These are phyloP conservation scores for Yamadazyma akitaensis DNA, from an alignment of 805 yeast species.

Conservation along the genomic window DNA sequence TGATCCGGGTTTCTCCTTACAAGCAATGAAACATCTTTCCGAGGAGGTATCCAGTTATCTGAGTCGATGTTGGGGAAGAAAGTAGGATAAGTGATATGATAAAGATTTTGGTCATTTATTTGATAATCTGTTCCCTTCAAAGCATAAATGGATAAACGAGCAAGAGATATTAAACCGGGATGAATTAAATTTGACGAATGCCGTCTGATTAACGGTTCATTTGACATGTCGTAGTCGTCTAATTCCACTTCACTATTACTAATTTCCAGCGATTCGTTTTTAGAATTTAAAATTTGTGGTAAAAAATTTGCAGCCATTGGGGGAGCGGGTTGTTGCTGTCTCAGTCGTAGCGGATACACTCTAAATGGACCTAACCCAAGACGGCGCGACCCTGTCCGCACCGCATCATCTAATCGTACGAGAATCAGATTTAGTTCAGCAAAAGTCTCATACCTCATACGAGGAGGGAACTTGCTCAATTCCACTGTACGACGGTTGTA, in stretches of 20 bases:
- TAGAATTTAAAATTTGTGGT: not conserved
- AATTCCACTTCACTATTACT: not conserved
- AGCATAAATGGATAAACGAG: constrained; percentile 39
- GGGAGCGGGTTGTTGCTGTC: not conserved
- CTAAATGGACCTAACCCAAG: constrained; percentile 24
- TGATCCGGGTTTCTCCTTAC: not conserved
- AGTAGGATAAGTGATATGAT: constrained; percentile 43
- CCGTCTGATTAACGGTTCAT: not conserved
- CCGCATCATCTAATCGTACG: constrained; percentile 26
- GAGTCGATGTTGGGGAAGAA: constrained; percentile 41
- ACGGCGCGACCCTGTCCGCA: constrained; percentile 5
- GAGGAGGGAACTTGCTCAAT: constrained; percentile 38
- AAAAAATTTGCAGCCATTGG: not conserved
- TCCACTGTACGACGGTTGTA: constrained; percentile 46
- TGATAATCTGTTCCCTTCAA: constrained; percentile 38
- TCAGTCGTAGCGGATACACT: constrained; percentile 14
- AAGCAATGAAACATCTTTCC: not conserved
- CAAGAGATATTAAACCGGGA: constrained; percentile 29
- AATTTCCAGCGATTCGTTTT: not conserved
- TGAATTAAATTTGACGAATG: constrained; percentile 26
- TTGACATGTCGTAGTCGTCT: not conserved
- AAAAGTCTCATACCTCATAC: constrained; percentile 34
- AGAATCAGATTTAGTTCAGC: constrained; percentile 37
- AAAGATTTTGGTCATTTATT: constrained; percentile 39
- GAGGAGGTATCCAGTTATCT: constrained; percentile 36